Base-by-base conservation (phyloP, 2,329 filamentous ascomycete species). In the Orbilia blumenaviensis region DNA sequence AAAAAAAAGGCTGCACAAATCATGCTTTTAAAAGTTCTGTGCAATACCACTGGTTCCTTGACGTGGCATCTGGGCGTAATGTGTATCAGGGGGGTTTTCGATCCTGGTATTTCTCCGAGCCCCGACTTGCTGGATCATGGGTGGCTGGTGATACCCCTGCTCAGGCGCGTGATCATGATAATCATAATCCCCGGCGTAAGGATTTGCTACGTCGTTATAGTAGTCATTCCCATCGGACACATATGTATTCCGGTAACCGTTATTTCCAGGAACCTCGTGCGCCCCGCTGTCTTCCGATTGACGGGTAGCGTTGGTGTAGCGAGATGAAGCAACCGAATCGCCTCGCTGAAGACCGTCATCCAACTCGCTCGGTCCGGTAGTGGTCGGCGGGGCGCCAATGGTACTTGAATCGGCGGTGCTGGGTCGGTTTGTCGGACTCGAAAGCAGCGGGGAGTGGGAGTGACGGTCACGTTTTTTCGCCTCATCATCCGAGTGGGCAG, bases 41-140 rank as follows among this genome's bases (percentile, higher is more conserved):
- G 95, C 92, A 81, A 99, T 97, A 73, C 95, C 95, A 41, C 92
- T 92, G 80, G 92, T 96, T 34, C 88, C 89, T 85, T 96, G 93
- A 32, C 67, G 66, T 25, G 73, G 62, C 60, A 77, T 67, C 81
- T 96, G 92, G 9, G 94, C 94, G 81, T 92, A 96, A 78, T 95
- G 92, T 7, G 76, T 77, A 48, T 78, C 78, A 48, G 92, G 89
- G 1, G 93, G 91, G 82, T 91, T 96, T 84, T 98, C 94, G 81
- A 99, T 98, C 77, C 94, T 89, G 10, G 95, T 97, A 84, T 97
- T 97, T 79, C 95, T 89, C 79, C 95, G 87, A 27, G 95, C 95
- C 78, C 91, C 91, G 78, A 98, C 95, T 82, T 99, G 95, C 67
- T 94, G 89, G 78, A 99, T 97, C 62, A 99, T 88, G 0, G 95